phyloP scores from a whole-genome alignment of 805 yeast species.

The Wickerhamiella spandovensis region DNA sequence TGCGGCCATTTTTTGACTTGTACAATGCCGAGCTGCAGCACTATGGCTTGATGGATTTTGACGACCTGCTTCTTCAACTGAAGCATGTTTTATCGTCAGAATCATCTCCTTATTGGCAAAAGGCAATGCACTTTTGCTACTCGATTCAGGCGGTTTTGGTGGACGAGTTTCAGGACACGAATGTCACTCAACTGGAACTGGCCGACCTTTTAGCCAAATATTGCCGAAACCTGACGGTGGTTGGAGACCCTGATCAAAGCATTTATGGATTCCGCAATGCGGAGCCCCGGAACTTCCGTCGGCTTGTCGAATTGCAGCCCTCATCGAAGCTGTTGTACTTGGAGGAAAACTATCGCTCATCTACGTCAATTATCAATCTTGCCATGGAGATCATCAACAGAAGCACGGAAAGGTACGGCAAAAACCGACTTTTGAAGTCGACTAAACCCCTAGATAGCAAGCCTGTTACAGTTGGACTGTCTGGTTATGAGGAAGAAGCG shows the following conservation, averaged over 20 bases:
- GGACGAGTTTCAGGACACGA: slow-evolving; percentile 94
- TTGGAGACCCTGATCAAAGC: slow-evolving; percentile 95
- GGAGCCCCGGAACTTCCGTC: slow-evolving; percentile 47
- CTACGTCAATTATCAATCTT: slow-evolving; percentile 46
- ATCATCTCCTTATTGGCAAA: slow-evolving; percentile 17
- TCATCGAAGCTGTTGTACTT: slow-evolving; percentile 32
- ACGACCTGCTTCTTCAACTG: slow-evolving; percentile 57
- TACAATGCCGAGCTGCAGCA: slow-evolving; percentile 38
- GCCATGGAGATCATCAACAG: slow-evolving; percentile 35
- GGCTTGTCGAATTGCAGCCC: slow-evolving; percentile 34
- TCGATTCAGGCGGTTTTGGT: slow-evolving; percentile 59
- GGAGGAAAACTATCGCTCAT: slow-evolving; percentile 69
- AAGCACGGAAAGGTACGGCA: slow-evolving; percentile 1
- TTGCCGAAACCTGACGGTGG: slow-evolving; percentile 49
- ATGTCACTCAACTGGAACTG: slow-evolving; percentile 57
- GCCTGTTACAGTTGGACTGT: neutral
- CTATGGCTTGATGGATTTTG: slow-evolving; percentile 55
- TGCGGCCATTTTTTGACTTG: slow-evolving; percentile 29
- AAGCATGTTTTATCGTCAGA: slow-evolving; percentile 33
- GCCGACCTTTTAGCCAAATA: slow-evolving; percentile 36
- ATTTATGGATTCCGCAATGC: slow-evolving; percentile 86
- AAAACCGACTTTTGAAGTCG: slow-evolving; percentile 9
- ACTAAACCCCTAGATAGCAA: neutral
- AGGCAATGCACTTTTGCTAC: slow-evolving; percentile 28
- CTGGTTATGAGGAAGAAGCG: slow-evolving; percentile 35